Percentiles rank a stretch among this genome's conserved stretches.
These are phyloP conservation scores for Viola odorata DNA, from an alignment of 345 rosid genomes.

Conservation along the genomic window DNA sequence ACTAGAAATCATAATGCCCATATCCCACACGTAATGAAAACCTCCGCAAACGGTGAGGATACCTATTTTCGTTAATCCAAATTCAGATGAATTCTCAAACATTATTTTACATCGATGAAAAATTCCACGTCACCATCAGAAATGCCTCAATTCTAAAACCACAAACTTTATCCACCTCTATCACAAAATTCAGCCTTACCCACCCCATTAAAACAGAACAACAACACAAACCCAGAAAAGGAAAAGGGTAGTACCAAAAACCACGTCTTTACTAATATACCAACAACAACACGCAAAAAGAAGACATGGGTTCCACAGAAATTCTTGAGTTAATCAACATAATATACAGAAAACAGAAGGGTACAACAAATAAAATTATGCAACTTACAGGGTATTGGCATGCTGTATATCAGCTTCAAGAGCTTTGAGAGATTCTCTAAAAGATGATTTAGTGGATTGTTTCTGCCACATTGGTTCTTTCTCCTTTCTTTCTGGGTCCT, in stretches of 20 bases:
- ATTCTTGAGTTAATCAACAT: neutral
- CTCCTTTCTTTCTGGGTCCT: neutral
- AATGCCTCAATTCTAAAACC: constrained; percentile 8
- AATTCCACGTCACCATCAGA: neutral
- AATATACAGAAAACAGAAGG: neutral
- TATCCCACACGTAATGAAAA: too few relatives aligned
- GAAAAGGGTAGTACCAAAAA: constrained; percentile 4
- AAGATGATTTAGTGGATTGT: constrained; percentile 35
- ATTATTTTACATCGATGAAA: neutral
- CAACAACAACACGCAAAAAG: constrained; percentile 1
- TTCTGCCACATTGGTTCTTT: constrained; percentile 42
- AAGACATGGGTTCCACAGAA: constrained; percentile 12
- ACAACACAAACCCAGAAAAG: neutral
- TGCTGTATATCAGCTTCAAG: constrained; percentile 62
- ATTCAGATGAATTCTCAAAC: neutral
- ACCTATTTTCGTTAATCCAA: too few relatives aligned
- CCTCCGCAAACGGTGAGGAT: too few relatives aligned
- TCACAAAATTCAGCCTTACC: neutral
- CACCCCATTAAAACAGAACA: constrained; percentile 5
- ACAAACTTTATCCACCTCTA: constrained; percentile 7
- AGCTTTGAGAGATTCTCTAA: constrained; percentile 53
- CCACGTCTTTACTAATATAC: neutral
- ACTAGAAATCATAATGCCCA: neutral
- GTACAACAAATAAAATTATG: neutral
- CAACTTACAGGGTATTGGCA: constrained; percentile 55